Conservation (phyloP, 768 basidiomycete genomes). For the Mycena capillaripes region DNA sequence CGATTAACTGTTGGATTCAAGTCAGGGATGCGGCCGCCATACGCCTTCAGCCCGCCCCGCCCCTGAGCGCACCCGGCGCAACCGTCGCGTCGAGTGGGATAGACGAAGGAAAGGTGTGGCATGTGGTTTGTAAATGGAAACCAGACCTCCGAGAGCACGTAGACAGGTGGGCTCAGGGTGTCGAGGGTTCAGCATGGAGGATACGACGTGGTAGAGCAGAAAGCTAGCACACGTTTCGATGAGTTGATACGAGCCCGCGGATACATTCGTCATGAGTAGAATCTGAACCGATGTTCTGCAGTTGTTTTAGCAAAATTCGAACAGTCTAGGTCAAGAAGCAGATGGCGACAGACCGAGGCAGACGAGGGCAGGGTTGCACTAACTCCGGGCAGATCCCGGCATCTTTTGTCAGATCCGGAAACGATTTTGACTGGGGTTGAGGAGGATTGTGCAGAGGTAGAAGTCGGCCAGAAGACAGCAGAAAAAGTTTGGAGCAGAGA, state of each 20-base stretch:
- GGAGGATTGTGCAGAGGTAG: background rate
- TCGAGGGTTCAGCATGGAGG: background rate
- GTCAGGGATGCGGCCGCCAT: background rate
- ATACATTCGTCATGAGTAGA: background rate
- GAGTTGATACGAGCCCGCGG: background rate
- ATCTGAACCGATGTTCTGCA: background rate
- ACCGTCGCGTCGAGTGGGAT: background rate
- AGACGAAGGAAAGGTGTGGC: background rate
- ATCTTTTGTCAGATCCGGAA: background rate
- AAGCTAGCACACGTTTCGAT: background rate
- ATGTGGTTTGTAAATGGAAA: background rate
- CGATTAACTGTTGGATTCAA: background rate
- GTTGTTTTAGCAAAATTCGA: background rate
- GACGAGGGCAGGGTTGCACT: background rate
- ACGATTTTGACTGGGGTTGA: background rate
- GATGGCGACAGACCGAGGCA: background rate
- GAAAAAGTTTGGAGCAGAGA: background rate
- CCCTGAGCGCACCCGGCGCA: background rate
- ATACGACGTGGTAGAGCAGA: background rate
- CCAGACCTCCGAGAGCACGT: background rate
- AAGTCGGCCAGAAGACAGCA: too few relatives aligned
- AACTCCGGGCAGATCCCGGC: background rate
- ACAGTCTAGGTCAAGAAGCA: background rate
- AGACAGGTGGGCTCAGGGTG: background rate
- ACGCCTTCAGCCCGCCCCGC: background rate